phyloP scores from a whole-genome alignment of 805 yeast species.

The Phaffomyces thermotolerans region DNA sequence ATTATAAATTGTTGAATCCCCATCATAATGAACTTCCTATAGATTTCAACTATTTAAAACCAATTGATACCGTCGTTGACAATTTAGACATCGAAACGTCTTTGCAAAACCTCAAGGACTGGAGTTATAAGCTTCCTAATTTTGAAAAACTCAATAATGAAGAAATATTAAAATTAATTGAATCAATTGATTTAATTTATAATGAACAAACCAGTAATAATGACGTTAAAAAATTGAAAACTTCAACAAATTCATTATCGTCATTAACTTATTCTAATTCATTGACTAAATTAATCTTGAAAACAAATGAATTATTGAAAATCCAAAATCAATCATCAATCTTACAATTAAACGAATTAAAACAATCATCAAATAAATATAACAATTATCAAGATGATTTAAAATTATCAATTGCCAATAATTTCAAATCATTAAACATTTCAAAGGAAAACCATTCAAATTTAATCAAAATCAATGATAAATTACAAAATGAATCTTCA shows the following conservation, averaged over 20 bases:
- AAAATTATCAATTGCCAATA: slow-evolving; percentile 33
- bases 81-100: too few relatives aligned
- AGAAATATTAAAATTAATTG: not conserved
- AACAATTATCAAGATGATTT: slow-evolving; percentile 34
- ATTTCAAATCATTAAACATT: slow-evolving; percentile 27
- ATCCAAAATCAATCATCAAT: slow-evolving; percentile 10
- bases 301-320: slow-evolving; percentile 21
- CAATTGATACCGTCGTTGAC: too few relatives aligned
- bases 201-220: not conserved
- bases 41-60: too few relatives aligned
- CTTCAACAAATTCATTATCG: too few relatives aligned
- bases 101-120: too few relatives aligned
- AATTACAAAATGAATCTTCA: slow-evolving; percentile 16
- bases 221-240: too few relatives aligned
- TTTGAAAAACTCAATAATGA: too few relatives aligned
- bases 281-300: slow-evolving; percentile 32
- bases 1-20: too few relatives aligned
- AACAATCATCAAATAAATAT: slow-evolving; percentile 31
- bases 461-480: slow-evolving; percentile 15
- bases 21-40: too few relatives aligned
- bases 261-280: slow-evolving; percentile 29
- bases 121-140: too few relatives aligned
- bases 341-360: slow-evolving; percentile 20
- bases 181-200: not conserved
- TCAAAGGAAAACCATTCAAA: slow-evolving; percentile 13